Evolutionary conservation across 331 rosid genomes (phyloP).

Genomic region (Malus hybrid): DNA sequence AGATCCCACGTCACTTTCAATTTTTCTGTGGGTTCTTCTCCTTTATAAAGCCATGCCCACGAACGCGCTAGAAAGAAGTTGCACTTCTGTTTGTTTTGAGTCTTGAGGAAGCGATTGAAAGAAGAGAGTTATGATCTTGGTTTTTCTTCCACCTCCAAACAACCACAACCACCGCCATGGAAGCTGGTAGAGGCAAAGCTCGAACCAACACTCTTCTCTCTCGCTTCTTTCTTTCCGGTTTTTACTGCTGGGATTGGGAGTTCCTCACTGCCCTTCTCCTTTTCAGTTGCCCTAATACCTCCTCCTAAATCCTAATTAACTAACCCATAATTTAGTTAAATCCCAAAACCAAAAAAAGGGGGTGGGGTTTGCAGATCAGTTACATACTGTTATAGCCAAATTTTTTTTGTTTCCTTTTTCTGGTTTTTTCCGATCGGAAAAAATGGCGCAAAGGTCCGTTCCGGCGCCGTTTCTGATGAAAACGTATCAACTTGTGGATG

Average conservation of each 20-base stretch:
- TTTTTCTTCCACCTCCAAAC: not conserved
- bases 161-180: conserved; percentile 33
- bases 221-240: conserved; percentile 67
- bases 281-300: conserved; percentile 37
- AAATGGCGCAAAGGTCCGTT: conserved; percentile 65
- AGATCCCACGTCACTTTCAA: conserved; percentile 51
- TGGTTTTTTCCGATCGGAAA: not conserved
- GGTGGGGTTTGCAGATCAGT: not conserved
- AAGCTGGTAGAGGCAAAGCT: conserved; percentile 42
- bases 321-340: not conserved
- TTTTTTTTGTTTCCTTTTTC: not conserved
- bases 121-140: conserved; percentile 41
- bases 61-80: not conserved
- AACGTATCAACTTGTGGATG: conserved; percentile 82
- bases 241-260: conserved; percentile 98
- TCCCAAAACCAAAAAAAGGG: not conserved
- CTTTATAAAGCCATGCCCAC: conserved; percentile 20
- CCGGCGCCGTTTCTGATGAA: conserved; percentile 94
- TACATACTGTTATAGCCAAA: not conserved
- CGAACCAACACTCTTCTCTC: conserved; percentile 37
- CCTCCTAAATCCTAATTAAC: not conserved
- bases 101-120: not conserved
- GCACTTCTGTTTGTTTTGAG: not conserved
- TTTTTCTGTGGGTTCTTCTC: not conserved
- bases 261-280: conserved; percentile 95